Conservation (phyloP, 163 green algal species). For the Chlamydomonas reinhardtii region DNA sequence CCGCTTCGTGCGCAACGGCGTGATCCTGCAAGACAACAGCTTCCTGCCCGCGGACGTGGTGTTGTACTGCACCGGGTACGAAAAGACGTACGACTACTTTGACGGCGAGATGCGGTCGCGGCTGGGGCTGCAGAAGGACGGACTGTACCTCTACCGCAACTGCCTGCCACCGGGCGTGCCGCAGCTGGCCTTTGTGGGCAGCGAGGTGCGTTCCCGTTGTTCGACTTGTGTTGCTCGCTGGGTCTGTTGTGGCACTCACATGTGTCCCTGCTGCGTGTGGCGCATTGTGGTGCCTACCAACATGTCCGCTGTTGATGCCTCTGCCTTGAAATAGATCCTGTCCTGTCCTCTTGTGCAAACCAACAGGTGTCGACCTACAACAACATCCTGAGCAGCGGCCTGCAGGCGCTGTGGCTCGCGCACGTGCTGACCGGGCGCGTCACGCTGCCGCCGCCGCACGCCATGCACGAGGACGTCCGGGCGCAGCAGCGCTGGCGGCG, state of each 20-base stretch:
- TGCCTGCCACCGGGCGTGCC: conserved; percentile 39
- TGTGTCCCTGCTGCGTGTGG: not conserved
- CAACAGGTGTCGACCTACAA: conserved; percentile 34
- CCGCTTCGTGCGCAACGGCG: conserved; percentile 17
- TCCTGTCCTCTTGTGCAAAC: too few species aligned
- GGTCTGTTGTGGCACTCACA: too few species aligned
- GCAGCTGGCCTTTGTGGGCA: conserved; percentile 52
- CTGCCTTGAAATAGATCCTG: too few species aligned
- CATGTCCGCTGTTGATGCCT: too few species aligned
- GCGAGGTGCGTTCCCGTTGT: conserved; percentile 35
- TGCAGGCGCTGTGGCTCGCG: conserved; percentile 32
- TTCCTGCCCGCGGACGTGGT: conserved; percentile 34
- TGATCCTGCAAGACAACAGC: conserved; percentile 24
- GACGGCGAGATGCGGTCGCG: not conserved
- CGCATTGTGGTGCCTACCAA: too few species aligned
- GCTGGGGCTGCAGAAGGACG: conserved; percentile 59
- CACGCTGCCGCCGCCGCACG: not conserved
- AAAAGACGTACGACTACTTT: conserved; percentile 39
- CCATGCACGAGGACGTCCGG: conserved; percentile 13
- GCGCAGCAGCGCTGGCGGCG: conserved; percentile 42
- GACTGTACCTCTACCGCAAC: conserved; percentile 61
- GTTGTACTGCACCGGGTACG: conserved; percentile 49
- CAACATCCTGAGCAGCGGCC: conserved; percentile 46
- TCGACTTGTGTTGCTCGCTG: too few species aligned
- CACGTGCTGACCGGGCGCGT: not conserved